phyloP scores from a whole-genome alignment of 257 asterid species.

The Prunella vulgaris region DNA sequence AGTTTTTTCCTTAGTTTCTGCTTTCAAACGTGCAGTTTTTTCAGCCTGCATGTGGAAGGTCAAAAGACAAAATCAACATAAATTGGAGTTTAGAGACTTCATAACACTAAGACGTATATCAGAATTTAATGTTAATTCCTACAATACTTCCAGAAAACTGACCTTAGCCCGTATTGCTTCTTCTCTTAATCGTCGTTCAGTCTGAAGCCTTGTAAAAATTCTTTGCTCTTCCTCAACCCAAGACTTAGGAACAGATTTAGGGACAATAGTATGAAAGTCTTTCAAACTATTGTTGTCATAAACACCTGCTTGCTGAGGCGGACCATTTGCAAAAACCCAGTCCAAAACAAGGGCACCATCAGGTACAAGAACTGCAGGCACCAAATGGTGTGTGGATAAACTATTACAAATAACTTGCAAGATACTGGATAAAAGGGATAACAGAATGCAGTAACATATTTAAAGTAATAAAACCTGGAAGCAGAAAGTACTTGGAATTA shows the following conservation, averaged over 20 bases:
- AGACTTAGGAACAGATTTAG: constrained; percentile 43
- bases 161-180: constrained; percentile 80
- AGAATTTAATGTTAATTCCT: background rate
- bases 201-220: constrained; percentile 54
- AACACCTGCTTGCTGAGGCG: constrained; percentile 60
- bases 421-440: constrained; percentile 9
- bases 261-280: constrained; percentile 85
- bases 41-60: constrained; percentile 52
- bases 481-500: background rate
- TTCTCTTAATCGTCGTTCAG: constrained; percentile 69
- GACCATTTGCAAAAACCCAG: constrained; percentile 98
- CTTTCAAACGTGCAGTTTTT: constrained; percentile 68
- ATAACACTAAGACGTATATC: background rate
- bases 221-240: constrained; percentile 81
- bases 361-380: constrained; percentile 74
- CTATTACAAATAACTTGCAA: constrained; percentile 17
- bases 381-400: constrained; percentile 26
- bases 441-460: background rate
- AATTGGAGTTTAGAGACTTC: background rate
- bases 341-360: constrained; percentile 72
- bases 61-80: constrained; percentile 10
- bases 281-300: constrained; percentile 65
- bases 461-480: background rate
- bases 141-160: constrained; percentile 18
- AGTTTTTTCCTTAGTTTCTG: constrained; percentile 69